Percentiles rank a stretch among this genome's conserved stretches.
Conservation (phyloP, 2,329 filamentous ascomycete genomes). For the Trichoderma atrobrunneum region DNA sequence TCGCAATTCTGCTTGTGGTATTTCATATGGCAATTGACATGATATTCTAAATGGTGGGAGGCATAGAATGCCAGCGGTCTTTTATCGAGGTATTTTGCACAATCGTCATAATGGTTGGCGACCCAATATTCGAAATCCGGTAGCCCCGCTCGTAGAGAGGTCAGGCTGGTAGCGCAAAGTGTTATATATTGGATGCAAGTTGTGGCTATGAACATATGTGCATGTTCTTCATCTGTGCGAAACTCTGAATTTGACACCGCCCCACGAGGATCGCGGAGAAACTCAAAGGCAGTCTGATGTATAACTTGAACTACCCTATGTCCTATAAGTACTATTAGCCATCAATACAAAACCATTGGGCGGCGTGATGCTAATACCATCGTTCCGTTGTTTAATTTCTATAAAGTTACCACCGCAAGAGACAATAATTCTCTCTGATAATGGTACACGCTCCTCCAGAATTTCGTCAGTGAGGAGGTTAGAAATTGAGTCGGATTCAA, state of each 20-base stretch:
- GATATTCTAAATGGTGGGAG: background rate
- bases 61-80: background rate
- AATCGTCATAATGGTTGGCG: rapidly evolving
- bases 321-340: background rate
- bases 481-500: background rate
- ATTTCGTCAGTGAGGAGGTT: background rate
- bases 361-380: background rate
- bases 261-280: background rate
- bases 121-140: background rate
- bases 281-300: background rate
- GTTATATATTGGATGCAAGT: background rate
- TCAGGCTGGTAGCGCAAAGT: background rate
- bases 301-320: background rate
- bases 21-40: background rate
- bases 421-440: background rate
- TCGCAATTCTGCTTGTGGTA: rapidly evolving
- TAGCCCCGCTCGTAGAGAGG: rapidly evolving
- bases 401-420: background rate
- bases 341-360: background rate
- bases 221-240: background rate
- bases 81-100: background rate
- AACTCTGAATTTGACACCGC: background rate
- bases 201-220: background rate
- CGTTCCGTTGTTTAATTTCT: background rate
- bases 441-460: background rate